These are phyloP conservation scores for Trichophyton schoenleinii DNA, from an alignment of 2,329 filamentous ascomycete species.

Conservation along the genomic window DNA sequence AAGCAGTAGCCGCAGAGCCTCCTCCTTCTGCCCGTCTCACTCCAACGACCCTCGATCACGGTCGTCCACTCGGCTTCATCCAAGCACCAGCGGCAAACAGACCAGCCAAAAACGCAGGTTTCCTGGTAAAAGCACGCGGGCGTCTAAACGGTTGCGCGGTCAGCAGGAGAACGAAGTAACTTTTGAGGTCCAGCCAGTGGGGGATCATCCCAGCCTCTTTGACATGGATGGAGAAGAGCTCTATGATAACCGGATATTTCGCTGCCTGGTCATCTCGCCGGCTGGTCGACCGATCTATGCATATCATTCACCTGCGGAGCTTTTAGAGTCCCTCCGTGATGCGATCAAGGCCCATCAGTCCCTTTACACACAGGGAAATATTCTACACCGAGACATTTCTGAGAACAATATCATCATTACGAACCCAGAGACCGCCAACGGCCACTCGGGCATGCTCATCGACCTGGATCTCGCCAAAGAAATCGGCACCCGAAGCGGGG, in stretches of 20 bases:
- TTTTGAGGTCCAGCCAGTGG: not conserved
- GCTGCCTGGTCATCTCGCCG: conserved; percentile 22
- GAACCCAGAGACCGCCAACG: conserved; percentile 10
- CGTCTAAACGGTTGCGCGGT: not conserved
- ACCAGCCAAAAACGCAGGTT: conserved; percentile 4
- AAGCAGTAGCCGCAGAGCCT: not conserved
- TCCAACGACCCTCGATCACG: not conserved
- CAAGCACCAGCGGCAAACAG: no score
- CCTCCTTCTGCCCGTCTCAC: not conserved
- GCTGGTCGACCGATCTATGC: conserved; percentile 19
- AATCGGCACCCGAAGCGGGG: conserved; percentile 12
- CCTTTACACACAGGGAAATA: conserved; percentile 22
- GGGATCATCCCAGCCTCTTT: not conserved
- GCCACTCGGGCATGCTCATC: conserved; percentile 23
- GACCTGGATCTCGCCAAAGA: conserved; percentile 25
- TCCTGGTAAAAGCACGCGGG: not conserved
- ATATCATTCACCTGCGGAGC: conserved; percentile 21
- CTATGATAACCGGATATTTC: conserved; percentile 22
- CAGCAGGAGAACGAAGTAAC: not conserved
- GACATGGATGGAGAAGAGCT: not conserved
- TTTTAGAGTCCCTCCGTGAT: conserved; percentile 26
- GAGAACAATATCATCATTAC: conserved; percentile 30
- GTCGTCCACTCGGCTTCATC: not conserved
- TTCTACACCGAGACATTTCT: conserved; percentile 30
- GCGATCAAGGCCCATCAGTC: conserved; percentile 28